These are phyloP conservation scores for Entrophospora sp. DNA, from an alignment of 192 early-diverging fungal species.

Conservation along the genomic window DNA sequence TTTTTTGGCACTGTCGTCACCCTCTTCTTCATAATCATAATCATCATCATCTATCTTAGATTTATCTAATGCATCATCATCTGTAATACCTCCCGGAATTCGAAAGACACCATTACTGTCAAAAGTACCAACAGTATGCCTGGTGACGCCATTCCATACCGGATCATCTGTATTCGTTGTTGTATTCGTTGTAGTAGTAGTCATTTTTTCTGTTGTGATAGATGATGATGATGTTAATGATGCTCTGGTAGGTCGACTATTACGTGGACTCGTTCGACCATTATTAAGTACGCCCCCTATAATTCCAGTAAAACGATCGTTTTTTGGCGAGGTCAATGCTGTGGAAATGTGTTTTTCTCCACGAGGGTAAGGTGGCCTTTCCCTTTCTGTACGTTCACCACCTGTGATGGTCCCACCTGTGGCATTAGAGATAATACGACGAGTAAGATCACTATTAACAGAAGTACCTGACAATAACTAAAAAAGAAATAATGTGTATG, in stretches of 20 bases:
- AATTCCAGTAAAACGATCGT: slow-evolving; percentile 16
- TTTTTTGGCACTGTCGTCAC: not conserved
- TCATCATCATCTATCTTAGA: slow-evolving; percentile 11
- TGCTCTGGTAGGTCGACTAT: slow-evolving; percentile 7
- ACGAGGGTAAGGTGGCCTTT: slow-evolving; percentile 9
- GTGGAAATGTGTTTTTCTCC: not conserved
- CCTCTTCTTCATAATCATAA: too few species aligned
- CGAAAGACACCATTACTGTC: slow-evolving; percentile 62
- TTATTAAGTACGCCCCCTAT: slow-evolving; percentile 16
- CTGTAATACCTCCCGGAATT: slow-evolving; percentile 38
- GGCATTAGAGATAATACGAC: slow-evolving; percentile 32
- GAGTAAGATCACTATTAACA: slow-evolving; percentile 42
- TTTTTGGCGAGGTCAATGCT: slow-evolving; percentile 17
- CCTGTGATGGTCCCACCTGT: not conserved
- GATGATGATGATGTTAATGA: slow-evolving; percentile 14
- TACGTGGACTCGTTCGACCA: slow-evolving; percentile 3
- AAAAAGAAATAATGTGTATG: too few species aligned
- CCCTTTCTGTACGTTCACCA: slow-evolving; percentile 12
- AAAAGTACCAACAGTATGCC: slow-evolving; percentile 56
- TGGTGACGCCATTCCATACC: slow-evolving; percentile 44
- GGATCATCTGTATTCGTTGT: slow-evolving; percentile 35
- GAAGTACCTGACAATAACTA: slow-evolving; percentile 21
- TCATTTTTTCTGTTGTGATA: too few species aligned
- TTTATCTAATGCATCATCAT: slow-evolving; percentile 28
- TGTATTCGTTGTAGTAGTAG: too few species aligned